phyloP scores from a whole-genome alignment of 73 alveolate species.

The Tetrahymena malaccensis region DNA sequence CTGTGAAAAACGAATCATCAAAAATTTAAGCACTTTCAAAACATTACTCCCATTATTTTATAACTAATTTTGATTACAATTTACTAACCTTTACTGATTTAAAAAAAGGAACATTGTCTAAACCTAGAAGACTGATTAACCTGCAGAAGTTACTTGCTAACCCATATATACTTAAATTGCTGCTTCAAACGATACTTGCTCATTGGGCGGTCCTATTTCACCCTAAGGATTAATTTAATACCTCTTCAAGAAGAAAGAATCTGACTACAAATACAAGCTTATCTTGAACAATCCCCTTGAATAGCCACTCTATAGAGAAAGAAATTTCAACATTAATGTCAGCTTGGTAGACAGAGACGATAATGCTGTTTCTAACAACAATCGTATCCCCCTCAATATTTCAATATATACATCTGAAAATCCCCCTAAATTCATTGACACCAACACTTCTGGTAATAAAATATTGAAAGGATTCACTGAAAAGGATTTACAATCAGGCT shows the following conservation, averaged over 20 bases:
- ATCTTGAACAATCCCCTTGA: neutral
- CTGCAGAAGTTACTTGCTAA: neutral
- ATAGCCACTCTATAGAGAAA: neutral
- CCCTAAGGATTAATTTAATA: neutral
- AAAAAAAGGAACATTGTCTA: neutral
- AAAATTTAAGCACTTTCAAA: neutral
- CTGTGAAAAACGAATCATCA: neutral
- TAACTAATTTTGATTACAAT: neutral
- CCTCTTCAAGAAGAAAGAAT: neutral
- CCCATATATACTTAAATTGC: neutral
- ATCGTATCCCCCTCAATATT: neutral
- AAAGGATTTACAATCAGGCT: neutral
- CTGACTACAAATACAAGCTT: neutral
- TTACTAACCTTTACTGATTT: neutral
- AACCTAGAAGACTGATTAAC: neutral
- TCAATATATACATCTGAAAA: slow-evolving; percentile 7
- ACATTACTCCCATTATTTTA: neutral
- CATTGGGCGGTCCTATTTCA: neutral
- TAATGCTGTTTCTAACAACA: neutral
- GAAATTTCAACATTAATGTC: neutral
- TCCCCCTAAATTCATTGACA: slow-evolving; percentile 11
- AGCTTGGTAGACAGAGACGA: neutral
- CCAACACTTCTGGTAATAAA: slow-evolving; percentile 13
- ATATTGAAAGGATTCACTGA: slow-evolving; percentile 23
- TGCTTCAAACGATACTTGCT: neutral